Base-by-base conservation (phyloP, 768 basidiomycete species). In the Calocybe gangraenosa region DNA sequence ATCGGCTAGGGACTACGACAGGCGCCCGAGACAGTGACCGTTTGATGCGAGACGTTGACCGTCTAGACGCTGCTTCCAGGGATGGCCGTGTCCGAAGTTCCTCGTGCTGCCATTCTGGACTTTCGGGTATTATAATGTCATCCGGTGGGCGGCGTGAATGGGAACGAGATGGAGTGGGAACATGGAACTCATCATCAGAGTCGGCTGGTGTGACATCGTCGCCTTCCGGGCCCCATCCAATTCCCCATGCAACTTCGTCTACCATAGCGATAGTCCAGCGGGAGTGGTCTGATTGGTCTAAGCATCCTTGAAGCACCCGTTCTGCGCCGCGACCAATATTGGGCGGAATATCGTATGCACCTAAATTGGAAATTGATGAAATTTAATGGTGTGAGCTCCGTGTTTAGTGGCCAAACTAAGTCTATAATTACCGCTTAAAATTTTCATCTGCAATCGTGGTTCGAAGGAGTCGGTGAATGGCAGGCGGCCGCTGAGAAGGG, bases 381-480 rank as follows among this genome's bases (percentile, higher is more conserved):
- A 22, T n/a, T n/a, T n/a, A 11, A 53, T 44, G 47, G 54, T 46
- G 34, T 42, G 36, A 52, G 51, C 30, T 19, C 18, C n/a, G n/a
- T n/a, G n/a, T n/a, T n/a, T n/a, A n/a, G n/a, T n/a, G n/a, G n/a
- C n/a, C n/a, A n/a, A n/a, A n/a, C n/a, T n/a, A n/a, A n/a, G n/a
- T n/a, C n/a, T n/a, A n/a, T n/a, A n/a, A n/a, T n/a, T 65, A 77
- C 94, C 92, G 42, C 84, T 81, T 7, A 95, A 59, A 47, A 99
- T 95, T 65, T 94, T 94, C 78, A 92, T 84, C 41, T 91, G 86
- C 46, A 98, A 64, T 25, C 95, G 71, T 1, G 92, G 93, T 63
- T 99, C 95, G 57, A 89, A 99, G 0, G 85, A 69, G 63, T 99
- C 95, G 25, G 60, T 67, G 61, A 97, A 97, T 0, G 96, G 96